These are phyloP conservation scores for Hylodesmum podocarpum DNA, from an alignment of 306 rosid genomes.

Conservation along the genomic window DNA sequence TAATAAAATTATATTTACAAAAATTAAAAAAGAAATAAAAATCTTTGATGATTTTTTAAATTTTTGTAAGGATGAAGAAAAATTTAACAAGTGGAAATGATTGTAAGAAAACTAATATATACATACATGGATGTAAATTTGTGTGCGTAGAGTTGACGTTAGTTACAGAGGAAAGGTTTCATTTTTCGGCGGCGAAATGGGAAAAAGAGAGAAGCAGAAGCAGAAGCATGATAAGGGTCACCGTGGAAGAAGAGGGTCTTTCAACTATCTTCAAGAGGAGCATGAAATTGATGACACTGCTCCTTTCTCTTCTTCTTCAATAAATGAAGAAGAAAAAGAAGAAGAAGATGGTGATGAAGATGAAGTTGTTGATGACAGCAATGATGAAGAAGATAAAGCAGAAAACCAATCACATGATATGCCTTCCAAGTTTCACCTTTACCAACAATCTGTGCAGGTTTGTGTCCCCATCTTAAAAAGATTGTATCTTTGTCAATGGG, in stretches of 20 bases:
- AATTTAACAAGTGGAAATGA: no score
- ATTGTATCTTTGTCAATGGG: neutral
- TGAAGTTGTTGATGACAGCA: no score
- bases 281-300: slow-evolving; percentile 36
- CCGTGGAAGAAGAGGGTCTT: slow-evolving; percentile 47
- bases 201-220: slow-evolving; percentile 49
- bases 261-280: slow-evolving; percentile 40
- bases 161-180: neutral
- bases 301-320: slow-evolving; percentile 39
- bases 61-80: no score
- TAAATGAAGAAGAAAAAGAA: slow-evolving; percentile 14
- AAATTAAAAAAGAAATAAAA: no score
- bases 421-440: slow-evolving; percentile 84
- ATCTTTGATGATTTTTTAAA: no score
- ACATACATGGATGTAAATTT: neutral
- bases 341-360: slow-evolving; percentile 27
- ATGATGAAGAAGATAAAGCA: slow-evolving; percentile 24
- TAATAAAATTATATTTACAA: no score
- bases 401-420: slow-evolving; percentile 44
- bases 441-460: slow-evolving; percentile 93
- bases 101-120: no score
- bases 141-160: neutral
- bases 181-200: slow-evolving; percentile 38
- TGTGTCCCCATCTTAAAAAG: slow-evolving; percentile 8
- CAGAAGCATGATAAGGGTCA: slow-evolving; percentile 44